Percentiles rank a stretch among this genome's conserved stretches.
phyloP scores from a whole-genome alignment of 768 basidiomycete genomes.

The Russula earlei region DNA sequence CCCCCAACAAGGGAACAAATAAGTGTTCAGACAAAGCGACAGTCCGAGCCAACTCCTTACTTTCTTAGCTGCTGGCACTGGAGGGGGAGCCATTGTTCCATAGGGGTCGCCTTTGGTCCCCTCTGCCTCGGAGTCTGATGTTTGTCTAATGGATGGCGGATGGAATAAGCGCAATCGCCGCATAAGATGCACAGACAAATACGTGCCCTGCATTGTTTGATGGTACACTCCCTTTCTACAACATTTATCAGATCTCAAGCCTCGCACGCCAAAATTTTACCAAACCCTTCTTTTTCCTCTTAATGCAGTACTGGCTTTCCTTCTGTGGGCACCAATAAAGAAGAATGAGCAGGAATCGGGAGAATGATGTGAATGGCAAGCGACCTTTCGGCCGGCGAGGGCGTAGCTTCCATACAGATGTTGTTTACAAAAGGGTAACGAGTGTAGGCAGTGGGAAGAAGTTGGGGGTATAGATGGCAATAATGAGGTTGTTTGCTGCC shows the following conservation, averaged over 20 bases:
- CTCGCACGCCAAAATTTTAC: not conserved
- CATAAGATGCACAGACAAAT: not conserved
- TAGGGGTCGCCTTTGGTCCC: not conserved
- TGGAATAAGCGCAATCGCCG: not conserved
- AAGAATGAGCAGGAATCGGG: not conserved
- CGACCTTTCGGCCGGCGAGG: conserved; percentile 15
- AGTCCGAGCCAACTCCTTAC: not conserved
- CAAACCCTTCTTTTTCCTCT: conserved; percentile 12
- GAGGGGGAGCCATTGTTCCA: conserved; percentile 6
- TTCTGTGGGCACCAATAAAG: not conserved
- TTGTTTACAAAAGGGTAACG: conserved; percentile 8
- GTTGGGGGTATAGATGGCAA: conserved; percentile 3
- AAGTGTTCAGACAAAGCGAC: not conserved
- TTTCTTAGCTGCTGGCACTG: conserved; percentile 10
- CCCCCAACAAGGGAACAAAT: not conserved
- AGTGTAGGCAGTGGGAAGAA: not conserved
- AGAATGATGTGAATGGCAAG: not conserved
- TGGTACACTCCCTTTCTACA: not conserved
- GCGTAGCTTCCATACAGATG: conserved; percentile 8
- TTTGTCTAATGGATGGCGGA: not conserved
- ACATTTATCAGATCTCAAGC: not conserved
- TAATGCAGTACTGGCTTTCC: not conserved
- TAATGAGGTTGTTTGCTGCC: not conserved
- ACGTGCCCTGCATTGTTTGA: conserved; percentile 8
- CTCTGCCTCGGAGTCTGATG: conserved; percentile 8